A percentile compares a stretch with the other conserved stretches of the same genome.
These are phyloP conservation scores for Cryphonectria japonica DNA, from an alignment of 2,329 filamentous ascomycete genomes.

Conservation along the genomic window DNA sequence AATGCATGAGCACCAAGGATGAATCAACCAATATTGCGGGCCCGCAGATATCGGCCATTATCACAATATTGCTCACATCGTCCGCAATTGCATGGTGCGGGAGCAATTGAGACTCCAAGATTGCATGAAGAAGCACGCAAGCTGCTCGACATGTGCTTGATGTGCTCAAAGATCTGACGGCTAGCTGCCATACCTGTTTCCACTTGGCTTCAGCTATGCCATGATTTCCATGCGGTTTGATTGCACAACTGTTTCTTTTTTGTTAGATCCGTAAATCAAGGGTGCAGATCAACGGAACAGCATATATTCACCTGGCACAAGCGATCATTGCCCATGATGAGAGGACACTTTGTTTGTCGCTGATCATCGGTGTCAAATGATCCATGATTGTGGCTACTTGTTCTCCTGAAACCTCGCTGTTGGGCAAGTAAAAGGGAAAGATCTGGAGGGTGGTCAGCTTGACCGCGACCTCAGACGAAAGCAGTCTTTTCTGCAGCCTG, in stretches of 20 bases:
- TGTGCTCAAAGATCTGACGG: slow-evolving; percentile 71
- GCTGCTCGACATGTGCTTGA: slow-evolving; percentile 75
- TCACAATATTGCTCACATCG: slow-evolving; percentile 72
- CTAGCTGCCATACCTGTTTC: slow-evolving; percentile 76
- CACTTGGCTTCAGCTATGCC: slow-evolving; percentile 57
- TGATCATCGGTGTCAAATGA: slow-evolving; percentile 60
- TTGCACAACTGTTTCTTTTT: slow-evolving; percentile 46
- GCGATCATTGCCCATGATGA: slow-evolving; percentile 85
- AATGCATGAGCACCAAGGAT: slow-evolving; percentile 72
- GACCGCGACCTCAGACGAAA: slow-evolving; percentile 47
- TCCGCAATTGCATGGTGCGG: slow-evolving; percentile 69
- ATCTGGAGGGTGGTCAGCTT: slow-evolving; percentile 60
- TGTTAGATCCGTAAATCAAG: neutral
- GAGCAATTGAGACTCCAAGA: slow-evolving; percentile 70
- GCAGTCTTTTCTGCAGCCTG: slow-evolving; percentile 54
- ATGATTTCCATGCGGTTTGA: slow-evolving; percentile 46
- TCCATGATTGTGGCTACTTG: slow-evolving; percentile 60
- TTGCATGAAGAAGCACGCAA: slow-evolving; percentile 70
- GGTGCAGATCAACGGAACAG: neutral
- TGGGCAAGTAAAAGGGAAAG: slow-evolving; percentile 59
- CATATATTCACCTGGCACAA: slow-evolving; percentile 70
- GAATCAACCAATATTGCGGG: slow-evolving; percentile 81
- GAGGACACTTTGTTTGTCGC: slow-evolving; percentile 69
- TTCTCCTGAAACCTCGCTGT: slow-evolving; percentile 50
- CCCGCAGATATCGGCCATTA: slow-evolving; percentile 79